Percentiles rank a stretch among this genome's conserved stretches.
Conservation (phyloP, 768 basidiomycete genomes). For the Flagelloscypha sp. region DNA sequence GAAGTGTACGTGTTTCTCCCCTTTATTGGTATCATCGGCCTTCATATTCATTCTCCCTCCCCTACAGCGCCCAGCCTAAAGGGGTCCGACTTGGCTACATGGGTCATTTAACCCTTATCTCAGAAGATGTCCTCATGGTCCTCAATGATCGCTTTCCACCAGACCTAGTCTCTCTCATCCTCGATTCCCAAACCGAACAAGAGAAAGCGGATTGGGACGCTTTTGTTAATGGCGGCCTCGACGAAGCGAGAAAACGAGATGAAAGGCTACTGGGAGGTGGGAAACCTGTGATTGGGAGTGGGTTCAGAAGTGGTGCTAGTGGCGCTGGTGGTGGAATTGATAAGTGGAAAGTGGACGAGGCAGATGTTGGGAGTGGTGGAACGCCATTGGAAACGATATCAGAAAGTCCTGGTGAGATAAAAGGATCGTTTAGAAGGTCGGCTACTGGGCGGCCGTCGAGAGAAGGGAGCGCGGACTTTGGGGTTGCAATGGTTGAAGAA, state of each 20-base stretch:
- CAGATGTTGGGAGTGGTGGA: conserved; percentile 7
- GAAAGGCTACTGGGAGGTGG: conserved; percentile 77
- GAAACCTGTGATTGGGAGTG: conserved; percentile 51
- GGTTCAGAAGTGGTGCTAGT: conserved; percentile 19
- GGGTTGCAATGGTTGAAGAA: conserved; percentile 39
- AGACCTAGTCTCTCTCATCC: conserved; percentile 60
- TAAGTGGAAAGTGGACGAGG: conserved; percentile 14
- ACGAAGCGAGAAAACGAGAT: conserved; percentile 81
- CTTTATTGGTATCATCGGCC: conserved; percentile 2
- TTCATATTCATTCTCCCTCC: conserved; percentile 1
- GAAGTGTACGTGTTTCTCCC: conserved; percentile 47
- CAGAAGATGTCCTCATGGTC: conserved; percentile 88
- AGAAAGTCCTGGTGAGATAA: conserved; percentile 19
- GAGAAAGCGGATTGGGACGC: conserved; percentile 70
- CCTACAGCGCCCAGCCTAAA: conserved; percentile 55
- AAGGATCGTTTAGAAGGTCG: conserved; percentile 54
- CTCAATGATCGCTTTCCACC: conserved; percentile 82
- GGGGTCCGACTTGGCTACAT: conserved; percentile 86
- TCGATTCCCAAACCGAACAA: conserved; percentile 60
- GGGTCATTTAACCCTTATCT: conserved; percentile 93
- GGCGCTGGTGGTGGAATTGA: conserved; percentile 16
- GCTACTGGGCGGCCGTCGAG: conserved; percentile 32
- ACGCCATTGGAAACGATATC: conserved; percentile 10
- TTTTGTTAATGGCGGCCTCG: conserved; percentile 79
- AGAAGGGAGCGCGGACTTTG: conserved; percentile 60